Base-by-base conservation (phyloP, 2,329 filamentous ascomycete species). In the Mycocentrospora acerina region DNA sequence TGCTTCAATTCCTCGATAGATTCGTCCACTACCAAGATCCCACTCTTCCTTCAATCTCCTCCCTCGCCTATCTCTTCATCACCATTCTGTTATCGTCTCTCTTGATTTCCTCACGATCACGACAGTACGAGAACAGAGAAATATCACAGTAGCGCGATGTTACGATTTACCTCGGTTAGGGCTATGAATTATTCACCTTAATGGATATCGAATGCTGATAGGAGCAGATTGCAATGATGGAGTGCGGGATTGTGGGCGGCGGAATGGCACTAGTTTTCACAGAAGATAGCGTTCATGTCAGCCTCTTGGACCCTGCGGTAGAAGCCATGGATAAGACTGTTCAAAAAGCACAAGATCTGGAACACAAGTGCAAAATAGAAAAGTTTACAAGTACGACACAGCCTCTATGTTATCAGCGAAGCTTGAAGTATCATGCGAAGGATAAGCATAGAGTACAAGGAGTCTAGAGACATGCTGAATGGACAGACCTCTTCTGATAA, bases 361-460 rank as follows among this genome's bases (percentile, higher is more conserved):
- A 63, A 3, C 64, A 72, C 37, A 57, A 58, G 4, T 62, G 62
- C n/a, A 63, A 53, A 22, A 29, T 73, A 18, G 57, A 61, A 49
- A 67, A 73, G 48, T 61, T 67, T 53, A 66, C 57, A 35, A 49
- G 66, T 66, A 37, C 1, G 32, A 2, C 10, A 29, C n/a, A 8
- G 12, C 3, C 28, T 13, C 11, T 12, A 17, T 16, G 4, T 76
- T 0, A 72, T 86, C 5, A 77, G 77, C 11, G 84, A 88, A 59
- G 78, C 79, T 3, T 88, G 82, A 81, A 73, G 72, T 1, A 72
- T 86, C 22, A 79, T 88, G 69, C 71, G 74, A 24, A 71, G 73
- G 29, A 67, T 86, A 16, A 76, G 74, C 0, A 76, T 86, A 69
- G 62, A 58, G 5, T 75, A 82, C 38, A 77, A 84, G 7, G 75